Percentiles rank a stretch among this genome's conserved stretches.
phyloP scores from a whole-genome alignment of 441 rosid species.

The Populus hybrid region DNA sequence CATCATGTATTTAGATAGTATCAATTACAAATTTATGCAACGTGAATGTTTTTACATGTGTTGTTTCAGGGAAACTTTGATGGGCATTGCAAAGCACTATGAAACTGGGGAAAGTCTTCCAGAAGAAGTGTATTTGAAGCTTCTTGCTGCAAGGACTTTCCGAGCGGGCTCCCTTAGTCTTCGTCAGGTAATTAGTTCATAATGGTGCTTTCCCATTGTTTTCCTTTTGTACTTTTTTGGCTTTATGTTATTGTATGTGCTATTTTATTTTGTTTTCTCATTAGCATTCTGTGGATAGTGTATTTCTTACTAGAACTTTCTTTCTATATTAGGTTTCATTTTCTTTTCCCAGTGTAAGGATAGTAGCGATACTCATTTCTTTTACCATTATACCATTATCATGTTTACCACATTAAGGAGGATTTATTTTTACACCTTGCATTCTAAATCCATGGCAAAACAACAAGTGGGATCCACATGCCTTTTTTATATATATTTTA shows the following conservation, averaged over 20 bases:
- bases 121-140: slow-evolving; percentile 80
- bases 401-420: not conserved
- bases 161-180: slow-evolving; percentile 88
- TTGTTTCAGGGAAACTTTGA: slow-evolving; percentile 73
- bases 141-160: slow-evolving; percentile 91
- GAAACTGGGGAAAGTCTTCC: slow-evolving; percentile 82
- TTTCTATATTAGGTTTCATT: not conserved
- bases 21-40: not conserved
- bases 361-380: not conserved
- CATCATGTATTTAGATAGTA: not conserved
- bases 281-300: not conserved
- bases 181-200: slow-evolving; percentile 65
- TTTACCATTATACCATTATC: not conserved
- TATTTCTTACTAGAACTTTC: not conserved
- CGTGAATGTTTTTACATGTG: slow-evolving; percentile 1
- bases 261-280: not conserved
- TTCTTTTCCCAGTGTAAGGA: not conserved
- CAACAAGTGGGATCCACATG: not conserved
- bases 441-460: not conserved
- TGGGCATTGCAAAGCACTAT: slow-evolving; percentile 92
- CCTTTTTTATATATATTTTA: not conserved
- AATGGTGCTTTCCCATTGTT: not conserved
- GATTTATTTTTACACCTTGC: not conserved
- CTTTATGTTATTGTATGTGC: not conserved
- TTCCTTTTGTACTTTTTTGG: not conserved